Evolutionary conservation across 345 rosid genomes (phyloP), one percentile per base, ranked within the genome.

Genomic region (Trapa bicornis): DNA sequence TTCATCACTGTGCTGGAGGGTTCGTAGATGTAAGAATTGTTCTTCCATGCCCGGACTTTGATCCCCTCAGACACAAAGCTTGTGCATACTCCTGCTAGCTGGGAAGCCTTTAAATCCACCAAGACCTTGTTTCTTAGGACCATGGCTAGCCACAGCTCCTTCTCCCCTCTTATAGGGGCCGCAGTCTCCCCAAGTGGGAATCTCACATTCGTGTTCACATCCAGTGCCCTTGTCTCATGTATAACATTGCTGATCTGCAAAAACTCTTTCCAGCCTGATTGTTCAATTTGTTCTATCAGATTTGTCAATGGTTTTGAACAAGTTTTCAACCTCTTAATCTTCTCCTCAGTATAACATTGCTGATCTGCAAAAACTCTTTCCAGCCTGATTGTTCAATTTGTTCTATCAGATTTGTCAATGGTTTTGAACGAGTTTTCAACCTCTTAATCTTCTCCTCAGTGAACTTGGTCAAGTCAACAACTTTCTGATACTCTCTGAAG

Each of bases 231-330:
- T 37, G 81, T 75, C 80, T 90, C 97, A 68, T 93, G 96, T 52
- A 88, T 90, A 62, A 90, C 95, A 57, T 88, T 86, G 83, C 92
- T 88, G 73, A 93, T 80, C 47, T 80, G 86, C 76, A 88, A 61
- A 81, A 93, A 90, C 72, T 90, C 99, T 78, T 93, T 93, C 97
- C 99, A 93, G 32, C 97, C 97, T 65, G 99, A 90, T 3, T 97
- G 96, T 69, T 93, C 99, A 0, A 93, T 93, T 73, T 85, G 89
- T 77, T 86, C 82, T 50, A 92, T 73, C 52, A 95, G 86, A 71
- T 86, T 81, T 5, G 64, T 72, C 76, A 93, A 76, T 45, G 91
- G 89, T 36, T 75, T 83, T 0, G 96, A 86, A 79, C 97, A 80
- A 54, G 85, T 66, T 77, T 81, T 80, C 75, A 93, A 80, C 48